Base-by-base conservation (phyloP, 805 yeast species). In the Wickerhamiella domercqiae region DNA sequence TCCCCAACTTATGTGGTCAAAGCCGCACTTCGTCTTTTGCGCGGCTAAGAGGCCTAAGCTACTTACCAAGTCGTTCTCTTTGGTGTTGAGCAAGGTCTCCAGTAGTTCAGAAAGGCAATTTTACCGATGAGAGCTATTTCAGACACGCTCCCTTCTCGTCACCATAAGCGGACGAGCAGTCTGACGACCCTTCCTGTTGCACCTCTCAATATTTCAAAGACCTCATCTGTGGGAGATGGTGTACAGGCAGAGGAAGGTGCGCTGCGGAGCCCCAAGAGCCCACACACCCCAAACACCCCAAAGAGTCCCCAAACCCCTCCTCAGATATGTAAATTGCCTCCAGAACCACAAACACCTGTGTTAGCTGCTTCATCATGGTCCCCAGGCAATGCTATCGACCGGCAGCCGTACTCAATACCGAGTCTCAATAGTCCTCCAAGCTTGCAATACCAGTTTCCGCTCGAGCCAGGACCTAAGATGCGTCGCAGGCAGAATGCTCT, bases 401-500 rank as follows among this genome's bases (percentile, higher is more conserved):
- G 26, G 26, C 28, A 32, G 15, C 26, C 24, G 25, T 29, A 19
- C 30, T 14, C 32, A 5, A 29, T 34, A 5, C 43, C 39, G 3
- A 28, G 37, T 3, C 31, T 43, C 13, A 32, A 28, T 31, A 30
- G 37, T 20, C 45, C 40, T 24, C 41, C 39, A n/a, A 40, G 42
- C 21, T 35, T 42, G 29, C 26, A 34, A 13, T 15, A 28, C 22
- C 35, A 29, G 9, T 11, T 36, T 20, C 15, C 19, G 13, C 29
- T 24, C 16, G 20, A 29, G 14, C 20, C 29, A 11, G n/a, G 9
- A 2, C 14, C 21, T 19, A 14, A 24, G 14, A 36, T 44, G 36
- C 26, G 43, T 6, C 28, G 24, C 11, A 48, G 54, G 24, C 48
- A 51, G 39, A 54, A 55, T 21, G 42, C 55, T 13, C 49, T 60